phyloP scores from a whole-genome alignment of 768 basidiomycete species.

The Chalciporus sphaerocephalus region DNA sequence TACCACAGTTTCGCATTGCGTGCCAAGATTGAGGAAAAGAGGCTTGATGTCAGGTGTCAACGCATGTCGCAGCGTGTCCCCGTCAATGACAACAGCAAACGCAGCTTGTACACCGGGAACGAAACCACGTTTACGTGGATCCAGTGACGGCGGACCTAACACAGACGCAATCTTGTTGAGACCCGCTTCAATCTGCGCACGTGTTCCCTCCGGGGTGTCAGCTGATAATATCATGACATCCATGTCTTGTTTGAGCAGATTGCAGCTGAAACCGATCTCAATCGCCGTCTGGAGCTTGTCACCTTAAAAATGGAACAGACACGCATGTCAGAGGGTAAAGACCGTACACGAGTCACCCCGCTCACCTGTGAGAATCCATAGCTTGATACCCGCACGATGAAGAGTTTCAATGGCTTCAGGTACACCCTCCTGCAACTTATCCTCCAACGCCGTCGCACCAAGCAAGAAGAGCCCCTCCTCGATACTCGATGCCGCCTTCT shows the following conservation, averaged over 20 bases:
- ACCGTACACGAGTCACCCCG: not conserved
- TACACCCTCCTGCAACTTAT: conserved; percentile 95
- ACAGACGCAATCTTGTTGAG: conserved; percentile 92
- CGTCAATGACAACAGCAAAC: conserved; percentile 96
- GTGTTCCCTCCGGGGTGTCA: conserved; percentile 66
- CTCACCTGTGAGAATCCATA: conserved; percentile 93
- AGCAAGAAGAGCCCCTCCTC: conserved; percentile 82
- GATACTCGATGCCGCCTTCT: conserved; percentile 77
- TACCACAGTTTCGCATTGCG: conserved; percentile 96
- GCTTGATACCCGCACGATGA: conserved; percentile 90
- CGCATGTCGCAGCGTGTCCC: conserved; percentile 84
- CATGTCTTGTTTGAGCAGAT: conserved; percentile 90
- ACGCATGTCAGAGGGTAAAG: not conserved
- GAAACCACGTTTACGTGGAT: conserved; percentile 62
- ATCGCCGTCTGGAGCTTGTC: conserved; percentile 99
- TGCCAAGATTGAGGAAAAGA: conserved; percentile 86
- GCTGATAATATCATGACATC: conserved; percentile 97
- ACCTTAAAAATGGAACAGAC: conserved; percentile 45
- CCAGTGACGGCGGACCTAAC: conserved; percentile 67
- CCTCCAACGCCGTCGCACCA: conserved; percentile 94
- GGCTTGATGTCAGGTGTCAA: conserved; percentile 72
- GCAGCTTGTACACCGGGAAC: conserved; percentile 59
- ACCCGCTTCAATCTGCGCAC: conserved; percentile 85
- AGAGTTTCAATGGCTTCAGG: conserved; percentile 93
- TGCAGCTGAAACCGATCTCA: conserved; percentile 95